Evolutionary conservation across 768 basidiomycete species (phyloP), one percentile per base, ranked within the genome.

Genomic region (Tulasnella sp.): DNA sequence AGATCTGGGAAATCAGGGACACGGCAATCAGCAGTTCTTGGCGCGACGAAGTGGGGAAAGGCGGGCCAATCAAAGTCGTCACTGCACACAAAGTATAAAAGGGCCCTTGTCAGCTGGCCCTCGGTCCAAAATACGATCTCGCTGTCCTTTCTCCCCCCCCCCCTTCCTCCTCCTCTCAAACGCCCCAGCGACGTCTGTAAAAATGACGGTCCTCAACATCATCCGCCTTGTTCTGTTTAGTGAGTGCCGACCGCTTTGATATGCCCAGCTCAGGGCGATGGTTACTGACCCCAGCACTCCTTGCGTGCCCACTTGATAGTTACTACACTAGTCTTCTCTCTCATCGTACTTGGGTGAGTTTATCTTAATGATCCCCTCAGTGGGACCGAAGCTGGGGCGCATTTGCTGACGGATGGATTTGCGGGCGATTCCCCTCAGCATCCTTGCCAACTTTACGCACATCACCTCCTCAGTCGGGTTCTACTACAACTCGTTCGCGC

Each of bases 401-500:
- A 40, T 40, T 40, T 26, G 57, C 57, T 61, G n/a, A 61, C 3
- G n/a, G 2, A 61, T 9, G 55, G n/a, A 23, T 13, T 29, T 74
- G 42, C 35, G 23, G 73, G 29, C 29, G 10, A 26, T 73, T 32
- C n/a, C 13, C 39, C 35, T 74, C 39, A 51, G 73, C n/a, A 40
- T 74, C 29, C 44, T 48, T 7, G 11, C n/a, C 42, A 26, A 74
- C 73, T 29, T 48, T 32, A 74, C 44, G 3, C 2, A 40, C 39
- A 46, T 48, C 42, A 74, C 73, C 42, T 18, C 42, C n/a, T 13
- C 23, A 18, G 18, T 6, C 13, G 73, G 44, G 3, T 73, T 73
- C 15, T 73, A 73, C 42, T 73, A 73, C 73, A 29, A 42, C 16
- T 46, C 73, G 5, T 73, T 73, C 40, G 73, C 73, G 73, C 26